Evolutionary conservation across 2,329 filamentous ascomycete genomes (phyloP).

Genomic region (Aspergillus fijiensis): DNA sequence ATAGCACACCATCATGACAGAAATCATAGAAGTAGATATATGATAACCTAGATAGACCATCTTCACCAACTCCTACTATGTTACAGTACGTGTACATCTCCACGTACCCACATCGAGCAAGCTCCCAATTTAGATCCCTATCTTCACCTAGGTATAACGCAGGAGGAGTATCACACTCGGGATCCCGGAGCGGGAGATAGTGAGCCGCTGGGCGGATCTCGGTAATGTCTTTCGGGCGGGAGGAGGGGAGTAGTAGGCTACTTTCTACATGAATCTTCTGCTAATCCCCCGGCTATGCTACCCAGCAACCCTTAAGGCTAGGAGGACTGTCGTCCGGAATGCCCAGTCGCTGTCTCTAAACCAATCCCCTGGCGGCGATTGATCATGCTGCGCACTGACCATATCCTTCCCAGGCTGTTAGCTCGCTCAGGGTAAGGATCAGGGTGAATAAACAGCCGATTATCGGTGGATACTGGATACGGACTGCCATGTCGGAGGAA

Average conservation of each 20-base stretch:
- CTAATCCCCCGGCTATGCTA: too few relatives aligned
- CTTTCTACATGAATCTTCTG: too few relatives aligned
- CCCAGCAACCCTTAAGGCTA: background rate
- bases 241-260: background rate
- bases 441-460: conserved; percentile 1
- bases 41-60: too few relatives aligned
- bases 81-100: too few relatives aligned
- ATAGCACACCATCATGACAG: too few relatives aligned
- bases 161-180: background rate
- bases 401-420: background rate
- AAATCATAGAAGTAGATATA: too few relatives aligned
- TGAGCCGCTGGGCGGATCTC: background rate
- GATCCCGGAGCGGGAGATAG: conserved; percentile 1
- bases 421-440: background rate
- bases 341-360: background rate
- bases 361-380: too few relatives aligned
- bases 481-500: background rate
- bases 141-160: too few relatives aligned
- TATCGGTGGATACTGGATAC: conserved; percentile 3
- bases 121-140: too few relatives aligned
- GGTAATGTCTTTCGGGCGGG: background rate
- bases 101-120: too few relatives aligned
- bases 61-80: too few relatives aligned
- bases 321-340: background rate
- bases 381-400: too few relatives aligned